Base-by-base conservation (phyloP, 352 stramenopile species). In the Phytophthora nicotianae region DNA sequence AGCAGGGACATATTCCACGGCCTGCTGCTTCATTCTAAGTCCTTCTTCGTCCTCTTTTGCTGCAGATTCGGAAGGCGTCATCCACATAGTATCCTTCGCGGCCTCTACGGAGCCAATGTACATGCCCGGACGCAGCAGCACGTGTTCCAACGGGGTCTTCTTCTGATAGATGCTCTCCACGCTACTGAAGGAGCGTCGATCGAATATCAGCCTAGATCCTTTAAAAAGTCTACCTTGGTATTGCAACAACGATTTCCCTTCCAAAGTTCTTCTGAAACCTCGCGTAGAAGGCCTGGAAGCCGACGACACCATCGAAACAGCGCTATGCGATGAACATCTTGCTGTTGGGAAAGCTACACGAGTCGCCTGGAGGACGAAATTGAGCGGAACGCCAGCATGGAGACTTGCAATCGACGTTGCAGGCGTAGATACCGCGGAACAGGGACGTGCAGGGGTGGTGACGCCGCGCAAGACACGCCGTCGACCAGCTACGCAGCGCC, bases 101-200 rank as follows among this genome's bases (percentile, higher is more conserved):
- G 68, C 61, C 63, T 96, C 88, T n/a, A 96, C 86, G 21, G 85
- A 96, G 42, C 90, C 90, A 58, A 97, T 93, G 72, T 97, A 97
- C 88, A 96, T 97, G 41, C 87, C 89, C 13, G 90, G 90, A 29
- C 90, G 90, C n/a, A 96, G 63, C 29, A 97, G 69, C 19, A 97
- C 89, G 61, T 97, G 90, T 61, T 97, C 89, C 29, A 97, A 67
- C 42, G 85, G 90, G 13, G 84, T 95, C 69, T 96, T 96, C 69
- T 91, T 94, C 70, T 97, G 88, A 67, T 97, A 97, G 40, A 91
- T 89, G 33, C 78, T 75, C 66, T 91, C 83, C 11, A 91, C 78
- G 61, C 75, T 90, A 8, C 79, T 65, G 40, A 79, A 70, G 11
- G 24, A 21, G 21, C 66, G 69, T 35, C 40, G 14, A 16, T 55